phyloP scores from a whole-genome alignment of 495 filamentous ascomycete species.

The Pyrenula aspistea region DNA sequence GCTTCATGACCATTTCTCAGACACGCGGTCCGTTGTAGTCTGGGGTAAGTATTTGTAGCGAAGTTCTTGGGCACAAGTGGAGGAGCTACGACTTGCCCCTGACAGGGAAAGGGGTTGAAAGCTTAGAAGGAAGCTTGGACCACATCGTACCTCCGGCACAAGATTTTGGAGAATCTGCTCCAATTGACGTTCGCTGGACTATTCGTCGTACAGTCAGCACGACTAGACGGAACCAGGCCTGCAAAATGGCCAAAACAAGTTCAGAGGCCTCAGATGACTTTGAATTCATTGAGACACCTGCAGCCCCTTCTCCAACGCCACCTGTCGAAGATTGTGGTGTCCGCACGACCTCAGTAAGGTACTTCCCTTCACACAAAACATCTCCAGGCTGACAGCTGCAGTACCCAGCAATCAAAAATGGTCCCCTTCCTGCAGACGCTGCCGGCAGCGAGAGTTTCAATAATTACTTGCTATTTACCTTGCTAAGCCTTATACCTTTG shows the following conservation, averaged over 20 bases:
- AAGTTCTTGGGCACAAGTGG: too few relatives aligned
- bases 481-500: conserved; percentile 35
- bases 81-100: too few relatives aligned
- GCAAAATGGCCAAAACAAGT: conserved; percentile 32
- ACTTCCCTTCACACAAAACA: background rate
- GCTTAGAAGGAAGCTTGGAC: too few relatives aligned
- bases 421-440: conserved; percentile 47
- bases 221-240: too few relatives aligned
- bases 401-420: conserved; percentile 54
- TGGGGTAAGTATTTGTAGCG: too few relatives aligned
- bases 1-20: too few relatives aligned
- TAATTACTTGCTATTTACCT: conserved; percentile 38
- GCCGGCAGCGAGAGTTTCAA: conserved; percentile 43
- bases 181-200: too few relatives aligned
- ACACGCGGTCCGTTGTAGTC: too few relatives aligned
- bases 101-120: too few relatives aligned
- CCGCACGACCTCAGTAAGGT: conserved; percentile 42
- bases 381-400: conserved; percentile 9
- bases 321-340: conserved; percentile 42
- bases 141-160: too few relatives aligned
- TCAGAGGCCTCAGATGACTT: conserved; percentile 50
- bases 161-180: too few relatives aligned
- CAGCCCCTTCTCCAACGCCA: conserved; percentile 33
- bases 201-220: too few relatives aligned
- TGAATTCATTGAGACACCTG: conserved; percentile 55